A percentile compares a stretch with the other conserved stretches of the same genome.
phyloP scores from a whole-genome alignment of 495 filamentous ascomycete genomes.

The Friedmanniomyces simplex region DNA sequence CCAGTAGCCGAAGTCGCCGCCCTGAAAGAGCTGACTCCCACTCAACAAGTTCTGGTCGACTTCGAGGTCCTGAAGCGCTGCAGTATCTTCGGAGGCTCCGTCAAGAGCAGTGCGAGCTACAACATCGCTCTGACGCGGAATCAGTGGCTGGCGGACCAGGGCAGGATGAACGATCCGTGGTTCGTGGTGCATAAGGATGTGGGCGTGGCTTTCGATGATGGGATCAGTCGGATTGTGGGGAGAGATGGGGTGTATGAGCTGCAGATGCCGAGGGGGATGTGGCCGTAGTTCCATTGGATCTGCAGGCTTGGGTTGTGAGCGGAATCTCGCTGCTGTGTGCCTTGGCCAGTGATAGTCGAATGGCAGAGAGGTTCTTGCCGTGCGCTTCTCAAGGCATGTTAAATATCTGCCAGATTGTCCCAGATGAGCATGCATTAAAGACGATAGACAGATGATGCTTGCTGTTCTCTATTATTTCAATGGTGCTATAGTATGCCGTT shows the following conservation, averaged over 20 bases:
- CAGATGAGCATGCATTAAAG: no score
- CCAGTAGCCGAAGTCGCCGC: constrained; percentile 19
- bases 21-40: constrained; percentile 23
- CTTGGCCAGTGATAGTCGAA: no score
- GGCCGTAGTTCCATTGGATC: constrained; percentile 5
- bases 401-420: no score
- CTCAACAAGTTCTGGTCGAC: constrained; percentile 33
- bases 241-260: constrained; percentile 7
- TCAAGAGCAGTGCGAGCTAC: constrained; percentile 30
- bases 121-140: constrained; percentile 31
- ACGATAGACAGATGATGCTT: no score
- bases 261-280: constrained; percentile 14
- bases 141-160: constrained; percentile 10
- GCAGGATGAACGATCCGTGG: constrained; percentile 12
- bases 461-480: no score
- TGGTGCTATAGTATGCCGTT: no score
- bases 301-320: no score
- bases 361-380: no score
- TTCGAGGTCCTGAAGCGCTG: constrained; percentile 32
- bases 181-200: constrained; percentile 3
- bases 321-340: no score
- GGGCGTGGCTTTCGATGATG: constrained; percentile 15
- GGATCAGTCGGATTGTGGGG: constrained; percentile 9
- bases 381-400: no score
- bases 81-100: constrained; percentile 26